A percentile compares a stretch with the other conserved stretches of the same genome.
These are phyloP conservation scores for Puccinia horiana DNA, from an alignment of 1,284 basidiomycete species.

Conservation along the genomic window DNA sequence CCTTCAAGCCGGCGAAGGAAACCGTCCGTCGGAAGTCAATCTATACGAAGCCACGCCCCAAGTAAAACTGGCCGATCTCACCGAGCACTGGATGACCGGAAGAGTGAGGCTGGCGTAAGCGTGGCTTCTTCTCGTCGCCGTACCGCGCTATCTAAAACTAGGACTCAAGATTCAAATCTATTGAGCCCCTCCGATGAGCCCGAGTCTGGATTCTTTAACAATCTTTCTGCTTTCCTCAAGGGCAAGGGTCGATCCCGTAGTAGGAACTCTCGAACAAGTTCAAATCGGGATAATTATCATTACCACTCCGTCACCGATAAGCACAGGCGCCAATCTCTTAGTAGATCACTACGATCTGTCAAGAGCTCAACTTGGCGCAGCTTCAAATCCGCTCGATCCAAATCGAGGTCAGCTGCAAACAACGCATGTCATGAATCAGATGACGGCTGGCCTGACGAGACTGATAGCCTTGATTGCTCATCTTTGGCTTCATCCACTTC, in stretches of 20 bases:
- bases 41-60: neutral
- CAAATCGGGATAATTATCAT: slow-evolving; percentile 11
- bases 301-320: neutral
- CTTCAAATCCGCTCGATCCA: slow-evolving; percentile 27
- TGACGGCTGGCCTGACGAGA: slow-evolving; percentile 41
- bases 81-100: slow-evolving; percentile 4
- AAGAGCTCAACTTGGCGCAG: slow-evolving; percentile 35
- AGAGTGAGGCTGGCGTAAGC: slow-evolving; percentile 32
- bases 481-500: slow-evolving; percentile 38
- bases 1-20: slow-evolving; percentile 15
- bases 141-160: neutral
- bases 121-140: slow-evolving; percentile 18
- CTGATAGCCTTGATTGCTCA: slow-evolving; percentile 35
- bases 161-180: neutral
- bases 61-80: slow-evolving; percentile 3
- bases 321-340: slow-evolving; percentile 17
- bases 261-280: slow-evolving; percentile 28
- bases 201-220: slow-evolving; percentile 44
- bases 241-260: slow-evolving; percentile 48
- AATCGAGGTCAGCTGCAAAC: slow-evolving; percentile 40
- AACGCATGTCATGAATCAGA: slow-evolving; percentile 30
- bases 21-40: slow-evolving; percentile 4
- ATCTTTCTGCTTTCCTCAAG: slow-evolving; percentile 44
- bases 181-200: slow-evolving; percentile 20
- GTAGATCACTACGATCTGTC: slow-evolving; percentile 40